Conservation (phyloP, 208 protist species). For the Wallacemonas collosoma region DNA sequence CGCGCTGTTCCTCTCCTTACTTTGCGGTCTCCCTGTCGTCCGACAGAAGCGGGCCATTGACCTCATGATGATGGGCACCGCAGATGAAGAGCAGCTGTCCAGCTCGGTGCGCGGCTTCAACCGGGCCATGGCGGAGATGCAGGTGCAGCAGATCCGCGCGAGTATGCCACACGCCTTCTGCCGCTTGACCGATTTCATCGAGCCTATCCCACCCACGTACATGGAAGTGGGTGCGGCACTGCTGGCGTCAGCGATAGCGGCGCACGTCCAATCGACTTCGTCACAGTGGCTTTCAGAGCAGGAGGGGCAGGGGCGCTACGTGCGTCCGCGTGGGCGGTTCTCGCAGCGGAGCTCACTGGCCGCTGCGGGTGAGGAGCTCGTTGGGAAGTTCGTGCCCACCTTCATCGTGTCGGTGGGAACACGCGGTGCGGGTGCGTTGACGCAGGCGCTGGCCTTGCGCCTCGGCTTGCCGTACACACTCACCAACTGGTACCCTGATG, state of each 20-base stretch:
- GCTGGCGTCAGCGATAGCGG: constrained; percentile 9
- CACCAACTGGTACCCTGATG: constrained; percentile 46
- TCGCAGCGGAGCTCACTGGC: not conserved
- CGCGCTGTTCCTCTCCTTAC: not conserved
- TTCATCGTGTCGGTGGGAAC: constrained; percentile 32
- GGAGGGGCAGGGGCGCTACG: constrained; percentile 11
- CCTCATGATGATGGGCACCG: constrained; percentile 20
- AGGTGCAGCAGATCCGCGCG: constrained; percentile 14
- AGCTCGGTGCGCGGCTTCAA: constrained; percentile 18
- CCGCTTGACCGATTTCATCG: constrained; percentile 24
- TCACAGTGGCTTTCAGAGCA: constrained; percentile 2
- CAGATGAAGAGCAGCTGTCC: constrained; percentile 13
- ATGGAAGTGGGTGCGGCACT: constrained; percentile 24
- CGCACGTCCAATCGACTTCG: not conserved
- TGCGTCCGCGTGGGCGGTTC: not conserved
- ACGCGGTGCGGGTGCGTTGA: constrained; percentile 30
- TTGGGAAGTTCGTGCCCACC: constrained; percentile 10
- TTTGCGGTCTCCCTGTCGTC: constrained; percentile 5
- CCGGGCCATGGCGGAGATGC: constrained; percentile 3
- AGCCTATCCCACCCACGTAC: constrained; percentile 18
- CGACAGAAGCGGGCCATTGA: constrained; percentile 11
- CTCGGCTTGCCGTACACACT: constrained; percentile 33
- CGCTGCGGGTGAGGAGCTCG: constrained; percentile 9
- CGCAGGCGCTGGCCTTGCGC: constrained; percentile 24
- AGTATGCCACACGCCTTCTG: constrained; percentile 19